Evolutionary conservation across 2,329 filamentous ascomycete genomes (phyloP).

Genomic region (Alternaria dauci): DNA sequence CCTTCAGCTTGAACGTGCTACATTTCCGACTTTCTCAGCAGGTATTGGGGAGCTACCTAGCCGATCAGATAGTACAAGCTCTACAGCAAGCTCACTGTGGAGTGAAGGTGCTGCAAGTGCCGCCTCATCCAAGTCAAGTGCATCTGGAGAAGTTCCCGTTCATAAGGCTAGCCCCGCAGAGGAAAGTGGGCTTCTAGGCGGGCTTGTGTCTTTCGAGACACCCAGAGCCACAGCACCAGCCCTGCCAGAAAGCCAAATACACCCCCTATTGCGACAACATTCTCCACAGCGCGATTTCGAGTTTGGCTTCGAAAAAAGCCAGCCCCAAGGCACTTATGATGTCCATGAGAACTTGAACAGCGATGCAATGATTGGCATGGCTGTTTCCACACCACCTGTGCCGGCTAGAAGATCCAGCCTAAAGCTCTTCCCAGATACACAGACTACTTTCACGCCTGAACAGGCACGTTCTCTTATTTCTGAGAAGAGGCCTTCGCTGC

Average conservation of each 20-base stretch:
- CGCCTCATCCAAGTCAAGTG: constrained; percentile 42
- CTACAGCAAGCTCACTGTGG: constrained; percentile 38
- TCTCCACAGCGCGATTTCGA: constrained; percentile 13
- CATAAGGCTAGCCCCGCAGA: constrained; percentile 29
- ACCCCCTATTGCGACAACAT: constrained; percentile 16
- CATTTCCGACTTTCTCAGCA: constrained; percentile 1
- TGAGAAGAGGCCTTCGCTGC: constrained; percentile 6
- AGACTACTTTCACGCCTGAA: background rate
- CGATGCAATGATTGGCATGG: constrained; percentile 22
- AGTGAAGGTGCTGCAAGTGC: constrained; percentile 40
- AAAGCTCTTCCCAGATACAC: background rate
- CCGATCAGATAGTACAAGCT: constrained; percentile 42
- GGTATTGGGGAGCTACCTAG: constrained; percentile 20
- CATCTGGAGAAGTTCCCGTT: constrained; percentile 20
- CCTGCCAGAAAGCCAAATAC: constrained; percentile 20
- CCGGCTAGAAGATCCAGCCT: constrained; percentile 11
- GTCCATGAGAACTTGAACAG: background rate
- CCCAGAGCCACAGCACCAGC: constrained; percentile 11
- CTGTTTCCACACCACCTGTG: constrained; percentile 21
- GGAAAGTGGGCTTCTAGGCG: constrained; percentile 39
- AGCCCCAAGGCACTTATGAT: background rate
- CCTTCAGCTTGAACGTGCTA: constrained; percentile 27
- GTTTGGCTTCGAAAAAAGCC: constrained; percentile 14
- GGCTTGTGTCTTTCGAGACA: constrained; percentile 35
- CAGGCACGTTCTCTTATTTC: constrained; percentile 5